These are phyloP conservation scores for Candida vartiovaarae DNA, from an alignment of 805 yeast species.

Conservation along the genomic window DNA sequence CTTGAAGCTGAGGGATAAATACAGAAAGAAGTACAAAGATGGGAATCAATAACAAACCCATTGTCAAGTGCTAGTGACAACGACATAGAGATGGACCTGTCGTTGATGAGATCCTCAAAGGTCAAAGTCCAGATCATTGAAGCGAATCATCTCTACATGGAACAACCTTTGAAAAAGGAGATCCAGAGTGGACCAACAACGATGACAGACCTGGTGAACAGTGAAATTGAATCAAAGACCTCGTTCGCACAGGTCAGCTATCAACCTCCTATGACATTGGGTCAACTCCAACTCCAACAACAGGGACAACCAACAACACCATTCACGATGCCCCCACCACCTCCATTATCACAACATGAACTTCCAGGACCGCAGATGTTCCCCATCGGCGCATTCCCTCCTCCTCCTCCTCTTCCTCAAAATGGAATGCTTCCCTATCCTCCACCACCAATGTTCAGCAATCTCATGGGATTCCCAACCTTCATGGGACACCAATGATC, in stretches of 20 bases:
- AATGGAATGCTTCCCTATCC: no score
- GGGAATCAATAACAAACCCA: constrained; percentile 2
- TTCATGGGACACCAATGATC: no score
- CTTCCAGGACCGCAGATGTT: no score
- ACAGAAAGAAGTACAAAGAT: not conserved
- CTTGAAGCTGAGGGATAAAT: not conserved
- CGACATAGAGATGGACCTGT: constrained; percentile 16
- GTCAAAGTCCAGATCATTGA: constrained; percentile 15
- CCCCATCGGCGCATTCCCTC: no score
- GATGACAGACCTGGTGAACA: constrained; percentile 23
- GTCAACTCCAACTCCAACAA: constrained; percentile 2
- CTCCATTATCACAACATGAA: not conserved
- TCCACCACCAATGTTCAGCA: no score
- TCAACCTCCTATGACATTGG: not conserved
- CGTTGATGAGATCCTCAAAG: constrained; percentile 2
- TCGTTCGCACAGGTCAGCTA: not conserved
- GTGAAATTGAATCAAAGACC: constrained; percentile 15
- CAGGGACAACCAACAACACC: constrained; percentile 1
- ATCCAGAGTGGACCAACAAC: constrained; percentile 15
- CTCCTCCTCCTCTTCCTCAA: no score
- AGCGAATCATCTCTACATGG: constrained; percentile 16
- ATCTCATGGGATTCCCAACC: no score
- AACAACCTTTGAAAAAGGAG: constrained; percentile 13
- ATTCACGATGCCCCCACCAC: not conserved
- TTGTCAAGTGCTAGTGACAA: constrained; percentile 6